Conservation (phyloP, 23 red algal species). For the Cyanidiococcus yangmingshanensis region DNA sequence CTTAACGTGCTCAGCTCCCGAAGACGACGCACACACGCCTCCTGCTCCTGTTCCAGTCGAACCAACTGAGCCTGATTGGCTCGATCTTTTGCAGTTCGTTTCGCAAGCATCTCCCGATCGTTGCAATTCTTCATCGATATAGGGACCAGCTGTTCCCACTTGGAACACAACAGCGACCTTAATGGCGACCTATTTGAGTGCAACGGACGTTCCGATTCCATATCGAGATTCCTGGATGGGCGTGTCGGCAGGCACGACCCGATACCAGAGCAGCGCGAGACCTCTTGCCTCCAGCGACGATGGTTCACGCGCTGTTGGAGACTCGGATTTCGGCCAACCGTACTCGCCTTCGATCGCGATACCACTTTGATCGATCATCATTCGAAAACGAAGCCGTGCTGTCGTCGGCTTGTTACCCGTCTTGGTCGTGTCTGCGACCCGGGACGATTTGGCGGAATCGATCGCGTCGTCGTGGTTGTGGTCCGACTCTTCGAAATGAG, state of each 20-base stretch:
- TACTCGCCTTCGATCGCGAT: not conserved
- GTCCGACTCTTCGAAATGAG: not conserved
- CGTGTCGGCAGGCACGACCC: not conserved
- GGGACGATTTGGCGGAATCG: not conserved
- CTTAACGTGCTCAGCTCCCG: too few species aligned
- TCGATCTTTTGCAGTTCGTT: not conserved
- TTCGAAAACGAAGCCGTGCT: not conserved
- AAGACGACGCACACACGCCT: not conserved
- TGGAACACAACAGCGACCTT: not conserved
- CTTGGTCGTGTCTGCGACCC: not conserved
- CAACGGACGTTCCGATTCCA: too few species aligned
- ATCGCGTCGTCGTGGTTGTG: not conserved
- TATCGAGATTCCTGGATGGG: too few species aligned
- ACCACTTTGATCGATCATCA: slow-evolving; percentile 6
- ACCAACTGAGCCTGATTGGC: not conserved
- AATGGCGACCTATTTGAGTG: not conserved
- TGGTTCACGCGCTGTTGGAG: not conserved
- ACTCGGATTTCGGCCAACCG: not conserved
- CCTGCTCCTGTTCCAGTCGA: not conserved
- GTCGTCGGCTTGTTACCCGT: not conserved
- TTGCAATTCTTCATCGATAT: not conserved
- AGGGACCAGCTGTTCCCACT: not conserved
- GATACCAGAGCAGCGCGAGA: not conserved
- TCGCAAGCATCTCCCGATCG: not conserved
- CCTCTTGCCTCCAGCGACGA: not conserved